Evolutionary conservation across 768 basidiomycete genomes (phyloP).

Genomic region (Boletus bicolor): DNA sequence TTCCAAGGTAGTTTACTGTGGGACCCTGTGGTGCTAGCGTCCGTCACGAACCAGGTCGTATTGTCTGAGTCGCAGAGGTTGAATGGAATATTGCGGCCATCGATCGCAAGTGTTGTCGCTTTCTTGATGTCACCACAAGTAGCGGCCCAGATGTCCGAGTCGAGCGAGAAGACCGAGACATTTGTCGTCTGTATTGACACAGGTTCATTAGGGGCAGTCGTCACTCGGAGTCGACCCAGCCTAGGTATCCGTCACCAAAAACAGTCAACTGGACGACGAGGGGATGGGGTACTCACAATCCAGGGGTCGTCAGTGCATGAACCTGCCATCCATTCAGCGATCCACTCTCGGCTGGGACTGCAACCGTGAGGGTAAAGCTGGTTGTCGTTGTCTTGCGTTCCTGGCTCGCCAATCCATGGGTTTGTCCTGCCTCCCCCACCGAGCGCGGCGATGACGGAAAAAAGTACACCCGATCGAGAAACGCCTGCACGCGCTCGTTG

Average conservation of each 20-base stretch:
- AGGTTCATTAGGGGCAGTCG: neutral
- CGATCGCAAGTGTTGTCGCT: conserved; percentile 6
- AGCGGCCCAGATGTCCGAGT: neutral
- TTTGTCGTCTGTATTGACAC: conserved; percentile 25
- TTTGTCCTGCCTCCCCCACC: neutral
- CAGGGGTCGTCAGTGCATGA: conserved; percentile 55
- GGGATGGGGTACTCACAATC: conserved; percentile 48
- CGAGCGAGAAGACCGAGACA: conserved; percentile 24
- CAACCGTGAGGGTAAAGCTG: conserved; percentile 69
- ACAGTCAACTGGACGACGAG: neutral
- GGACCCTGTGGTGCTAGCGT: neutral
- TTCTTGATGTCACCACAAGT: neutral
- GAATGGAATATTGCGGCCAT: conserved; percentile 7
- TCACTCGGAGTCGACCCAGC: conserved; percentile 23
- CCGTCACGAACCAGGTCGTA: conserved; percentile 12
- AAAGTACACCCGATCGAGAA: conserved; percentile 42
- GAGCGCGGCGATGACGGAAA: neutral
- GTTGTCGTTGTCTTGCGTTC: neutral
- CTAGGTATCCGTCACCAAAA: conserved; percentile 5
- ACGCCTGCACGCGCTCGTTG: conserved; percentile 51
- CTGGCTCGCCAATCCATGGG: neutral
- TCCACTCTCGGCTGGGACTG: conserved; percentile 65
- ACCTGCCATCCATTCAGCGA: conserved; percentile 71
- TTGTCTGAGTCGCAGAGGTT: neutral
- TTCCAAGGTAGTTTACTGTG: conserved; percentile 18